Base-by-base conservation (phyloP, 768 basidiomycete species). In the Trametopsis cervina region DNA sequence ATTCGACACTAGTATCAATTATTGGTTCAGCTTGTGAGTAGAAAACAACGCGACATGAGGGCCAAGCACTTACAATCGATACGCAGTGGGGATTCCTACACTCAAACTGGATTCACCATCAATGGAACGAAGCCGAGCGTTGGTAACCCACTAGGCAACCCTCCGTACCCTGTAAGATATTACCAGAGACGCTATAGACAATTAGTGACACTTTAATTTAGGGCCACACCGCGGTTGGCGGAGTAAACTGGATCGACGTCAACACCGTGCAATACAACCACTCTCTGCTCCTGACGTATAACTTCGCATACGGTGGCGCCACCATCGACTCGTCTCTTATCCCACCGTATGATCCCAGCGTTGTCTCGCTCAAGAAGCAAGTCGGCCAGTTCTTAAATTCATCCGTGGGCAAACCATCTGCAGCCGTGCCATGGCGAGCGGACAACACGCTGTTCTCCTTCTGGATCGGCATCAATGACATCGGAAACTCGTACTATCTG, bases 381-480 rank as follows among this genome's bases (percentile, higher is more conserved):
- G 78, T 85, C 15, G 75, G 76, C 48, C 60, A 79, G 49, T 85
- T 82, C 63, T 63, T 83, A 43, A 55, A 51, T 15, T 64, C 68
- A 6, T 72, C 69, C 0, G 76, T 69, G 1, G 64, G 55, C 29
- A 77, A 76, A 58, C 80, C 81, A 0, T 60, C 68, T 7, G 64
- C 62, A 1, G 72, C 76, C 1, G 29, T 33, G 29, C 72, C 75
- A 0, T 85, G 83, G 84, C 71, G 72, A 20, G 72, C 73, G 48
- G 54, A 58, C 3, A 77, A 84, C 56, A 58, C 80, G 45, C 55
- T 85, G 40, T 85, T 86, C 62, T 76, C 76, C 0, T 62, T 84
- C n/a, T 85, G 74, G 72, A 83, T 86, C 48, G 83, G 84, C 1
- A 79, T 85, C 54, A 85, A 85, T 55, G 83, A 85, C 55, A 72